Evolutionary conservation across 208 protist species (phyloP).

Genomic region (Crithidia brevicula): DNA sequence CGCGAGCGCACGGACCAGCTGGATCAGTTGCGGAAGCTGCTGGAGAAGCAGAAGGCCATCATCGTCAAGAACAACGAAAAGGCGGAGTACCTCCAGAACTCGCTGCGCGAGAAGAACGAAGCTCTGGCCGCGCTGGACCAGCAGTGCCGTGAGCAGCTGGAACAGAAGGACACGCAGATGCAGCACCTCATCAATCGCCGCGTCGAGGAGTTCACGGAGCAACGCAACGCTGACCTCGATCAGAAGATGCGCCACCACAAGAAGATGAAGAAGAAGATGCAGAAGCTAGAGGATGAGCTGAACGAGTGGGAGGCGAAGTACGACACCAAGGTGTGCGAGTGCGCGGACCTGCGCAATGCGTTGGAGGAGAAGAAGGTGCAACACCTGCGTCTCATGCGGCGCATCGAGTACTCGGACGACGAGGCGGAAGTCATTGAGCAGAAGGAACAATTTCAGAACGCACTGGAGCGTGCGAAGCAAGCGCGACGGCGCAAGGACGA

Average conservation of each 20-base stretch:
- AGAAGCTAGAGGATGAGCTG: slow-evolving; percentile 69
- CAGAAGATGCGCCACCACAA: slow-evolving; percentile 53
- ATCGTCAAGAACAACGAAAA: slow-evolving; percentile 89
- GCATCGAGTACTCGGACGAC: slow-evolving; percentile 53
- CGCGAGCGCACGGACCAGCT: slow-evolving; percentile 76
- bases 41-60: slow-evolving; percentile 86
- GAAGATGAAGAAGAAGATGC: slow-evolving; percentile 86
- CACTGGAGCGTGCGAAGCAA: slow-evolving; percentile 77
- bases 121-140: slow-evolving; percentile 42
- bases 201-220: slow-evolving; percentile 62
- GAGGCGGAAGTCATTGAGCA: slow-evolving; percentile 69
- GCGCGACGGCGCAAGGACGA: slow-evolving; percentile 70
- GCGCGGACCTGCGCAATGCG: slow-evolving; percentile 74
- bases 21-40: slow-evolving; percentile 70
- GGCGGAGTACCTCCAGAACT: slow-evolving; percentile 64
- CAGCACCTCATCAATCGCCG: slow-evolving; percentile 82
- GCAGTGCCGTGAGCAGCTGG: slow-evolving; percentile 48
- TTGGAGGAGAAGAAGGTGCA: slow-evolving; percentile 84
- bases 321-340: slow-evolving; percentile 87
- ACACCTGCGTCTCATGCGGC: slow-evolving; percentile 61
- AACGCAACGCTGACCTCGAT: slow-evolving; percentile 50
- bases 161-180: slow-evolving; percentile 78
- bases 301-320: slow-evolving; percentile 59
- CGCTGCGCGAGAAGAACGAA: slow-evolving; percentile 56
- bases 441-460: slow-evolving; percentile 74